Base-by-base conservation (phyloP, 1,139 yeast genomes). In the Debaryomyces sp. region DNA sequence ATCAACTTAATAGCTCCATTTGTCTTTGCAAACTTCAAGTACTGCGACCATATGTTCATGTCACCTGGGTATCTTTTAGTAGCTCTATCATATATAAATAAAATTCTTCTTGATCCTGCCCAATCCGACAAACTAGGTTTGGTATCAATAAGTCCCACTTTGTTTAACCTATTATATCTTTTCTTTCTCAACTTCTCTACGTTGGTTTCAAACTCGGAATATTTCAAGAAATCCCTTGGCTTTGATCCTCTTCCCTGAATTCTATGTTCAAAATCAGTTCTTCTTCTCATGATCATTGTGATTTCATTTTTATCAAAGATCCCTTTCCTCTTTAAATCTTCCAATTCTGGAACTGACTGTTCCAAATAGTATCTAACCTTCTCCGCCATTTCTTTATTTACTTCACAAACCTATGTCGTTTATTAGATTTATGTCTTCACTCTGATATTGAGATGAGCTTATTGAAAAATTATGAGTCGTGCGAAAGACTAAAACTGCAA, bases 181-280 rank as follows among this genome's bases (percentile, higher is more conserved):
- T 90, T 89, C 55, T 75, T 73, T 55, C 98, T 81, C 50, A 95
- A 75, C 57, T 81, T 84, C 56, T 92, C 97, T 41, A 94, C 78
- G 61, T 87, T 88, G 55, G 70, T 75, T 63, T 95, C 99, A 62
- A 87, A 95, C 52, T 85, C 89, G 41, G 88, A 82, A 64, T 94
- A 95, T 57, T 81, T 80, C 51, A 90, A 63, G 63, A 85, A 95
- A 65, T 94, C 99, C 50, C 82, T 74, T 5, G 91, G 82, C 56
- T 80, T 84, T 18, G 94, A 82, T 2, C 96, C 96, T 66, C 98
- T 79, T 40, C 96, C 91, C 45, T 83, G 82, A 48, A 95, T 81
- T 53, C 97, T 74, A 66, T 94, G 97, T 68, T 95, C 99, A 60
- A 91, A 94, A 67, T 92, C 97, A 0, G 98, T 92, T 70, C 99